Evolutionary conservation across 73 alveolate genomes (phyloP).

Genomic region (Urostyla sp.): DNA sequence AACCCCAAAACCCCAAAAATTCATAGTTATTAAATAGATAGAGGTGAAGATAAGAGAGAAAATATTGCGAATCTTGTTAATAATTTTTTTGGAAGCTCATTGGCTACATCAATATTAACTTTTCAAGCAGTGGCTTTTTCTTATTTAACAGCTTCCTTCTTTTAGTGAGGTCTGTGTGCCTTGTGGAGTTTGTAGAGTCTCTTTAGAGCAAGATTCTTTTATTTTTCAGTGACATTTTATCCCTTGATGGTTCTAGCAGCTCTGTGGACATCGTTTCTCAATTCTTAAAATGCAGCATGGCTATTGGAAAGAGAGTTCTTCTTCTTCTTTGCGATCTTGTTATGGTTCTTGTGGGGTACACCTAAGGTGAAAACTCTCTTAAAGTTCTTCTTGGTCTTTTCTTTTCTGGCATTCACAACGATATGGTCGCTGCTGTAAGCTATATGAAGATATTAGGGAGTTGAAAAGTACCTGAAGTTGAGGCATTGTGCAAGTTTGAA

Average conservation of each 20-base stretch:
- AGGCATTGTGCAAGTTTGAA: constrained; percentile 62
- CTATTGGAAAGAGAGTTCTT: constrained; percentile 51
- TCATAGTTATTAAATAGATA: neutral
- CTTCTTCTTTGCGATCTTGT: constrained; percentile 50
- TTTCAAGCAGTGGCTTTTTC: constrained; percentile 23
- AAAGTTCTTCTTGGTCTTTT: constrained; percentile 46
- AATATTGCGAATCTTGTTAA: neutral
- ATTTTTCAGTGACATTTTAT: constrained; percentile 51
- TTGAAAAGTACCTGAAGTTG: constrained; percentile 60
- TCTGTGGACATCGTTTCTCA: constrained; percentile 65
- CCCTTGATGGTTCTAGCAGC: constrained; percentile 62
- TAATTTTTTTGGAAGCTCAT: neutral
- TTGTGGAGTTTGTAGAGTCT: constrained; percentile 68
- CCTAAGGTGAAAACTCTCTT: constrained; percentile 32
- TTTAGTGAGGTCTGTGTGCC: constrained; percentile 53
- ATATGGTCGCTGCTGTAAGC: constrained; percentile 51
- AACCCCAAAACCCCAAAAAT: constrained; percentile 19
- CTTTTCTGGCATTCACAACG: constrained; percentile 31
- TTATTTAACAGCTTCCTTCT: constrained; percentile 48
- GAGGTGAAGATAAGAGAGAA: no score
- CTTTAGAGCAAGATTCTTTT: constrained; percentile 41
- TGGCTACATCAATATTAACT: neutral
- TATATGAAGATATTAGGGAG: neutral
- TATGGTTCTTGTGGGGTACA: constrained; percentile 51
- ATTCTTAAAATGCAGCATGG: constrained; percentile 36